Base-by-base conservation (phyloP, 139 green algal species). In the Tetraselmis chui region DNA sequence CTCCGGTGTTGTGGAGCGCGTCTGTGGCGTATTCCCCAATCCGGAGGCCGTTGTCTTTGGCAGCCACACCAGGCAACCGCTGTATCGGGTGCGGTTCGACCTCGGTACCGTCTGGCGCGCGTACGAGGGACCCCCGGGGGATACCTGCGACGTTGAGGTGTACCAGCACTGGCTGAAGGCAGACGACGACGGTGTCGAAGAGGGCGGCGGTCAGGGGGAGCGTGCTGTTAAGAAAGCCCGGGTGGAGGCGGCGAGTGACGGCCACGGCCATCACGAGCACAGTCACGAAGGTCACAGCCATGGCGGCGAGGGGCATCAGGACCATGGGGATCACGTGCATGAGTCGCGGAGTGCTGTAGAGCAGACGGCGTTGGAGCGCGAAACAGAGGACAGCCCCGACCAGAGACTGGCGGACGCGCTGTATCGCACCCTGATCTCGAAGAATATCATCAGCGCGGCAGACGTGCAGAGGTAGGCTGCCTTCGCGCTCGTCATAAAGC, bases 81-180 rank as follows among this genome's bases (percentile, higher is more conserved):
- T 29, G n/a, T 82, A 29, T 81, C 88, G 84, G 76, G 87, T 90
- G 67, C 82, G 84, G 28, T 90, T 90, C 79, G 28, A 22, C 31
- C 81, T 89, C 79, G 24, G 5, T n/a, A 81, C 88, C 31, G 67
- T 91, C 27, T 91, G 88, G 88, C 84, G 88, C 59, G 82, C 83
- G 29, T 91, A 91, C 80, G 77, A 81, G 78, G 87, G 85, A 30
- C 76, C 30, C 29, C 1, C 75, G 2, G 31, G 75, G 28, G 88
- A 91, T 76, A 89, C 86, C 2, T 1, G 88, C 22, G 86, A 91
- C 74, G 82, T 91, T 25, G 88, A 91, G 77, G 45, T 89, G 0
- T 89, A 87, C 67, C 81, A 90, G 67, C 81, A 83, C 30, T 90
- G 87, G 87, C 82, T 91, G 31, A 59, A 84, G 32, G 29, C n/a